phyloP scores from a whole-genome alignment of 2,329 filamentous ascomycete species.

The Alternaria viburni region DNA sequence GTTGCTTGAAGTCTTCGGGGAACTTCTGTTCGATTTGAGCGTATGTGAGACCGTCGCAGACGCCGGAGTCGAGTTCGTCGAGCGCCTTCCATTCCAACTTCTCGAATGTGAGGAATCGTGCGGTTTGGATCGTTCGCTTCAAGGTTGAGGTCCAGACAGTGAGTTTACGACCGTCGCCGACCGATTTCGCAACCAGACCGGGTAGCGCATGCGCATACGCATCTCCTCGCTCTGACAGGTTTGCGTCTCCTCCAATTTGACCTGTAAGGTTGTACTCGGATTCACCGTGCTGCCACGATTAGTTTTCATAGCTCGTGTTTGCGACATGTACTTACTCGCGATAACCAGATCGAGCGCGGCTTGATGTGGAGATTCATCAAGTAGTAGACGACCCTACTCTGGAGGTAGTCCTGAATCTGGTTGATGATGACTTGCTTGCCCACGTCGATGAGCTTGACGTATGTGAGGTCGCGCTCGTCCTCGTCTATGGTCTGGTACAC shows the following conservation, averaged over 20 bases:
- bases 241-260: conserved; percentile 89
- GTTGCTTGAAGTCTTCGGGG: conserved; percentile 92
- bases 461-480: conserved; percentile 86
- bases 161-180: conserved; percentile 73
- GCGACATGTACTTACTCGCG: conserved; percentile 68
- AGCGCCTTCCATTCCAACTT: conserved; percentile 98
- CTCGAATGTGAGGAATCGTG: conserved; percentile 86
- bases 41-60: conserved; percentile 96
- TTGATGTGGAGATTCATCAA: conserved; percentile 99
- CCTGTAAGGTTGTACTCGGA: conserved; percentile 90
- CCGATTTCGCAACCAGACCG: conserved; percentile 81
- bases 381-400: conserved; percentile 96
- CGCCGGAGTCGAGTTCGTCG: conserved; percentile 94
- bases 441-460: conserved; percentile 96
- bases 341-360: conserved; percentile 94
- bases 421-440: conserved; percentile 98
- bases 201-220: conserved; percentile 86
- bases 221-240: conserved; percentile 84
- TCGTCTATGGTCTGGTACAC: conserved; percentile 93
- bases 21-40: conserved; percentile 90
- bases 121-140: conserved; percentile 88
- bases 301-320: neutral
- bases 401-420: conserved; percentile 93
- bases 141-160: conserved; percentile 79
- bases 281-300: conserved; percentile 77